A percentile compares a stretch with the other conserved stretches of the same genome.
These are phyloP conservation scores for Diplogelasinospora grovesii DNA, from an alignment of 495 filamentous ascomycete species.

Conservation along the genomic window DNA sequence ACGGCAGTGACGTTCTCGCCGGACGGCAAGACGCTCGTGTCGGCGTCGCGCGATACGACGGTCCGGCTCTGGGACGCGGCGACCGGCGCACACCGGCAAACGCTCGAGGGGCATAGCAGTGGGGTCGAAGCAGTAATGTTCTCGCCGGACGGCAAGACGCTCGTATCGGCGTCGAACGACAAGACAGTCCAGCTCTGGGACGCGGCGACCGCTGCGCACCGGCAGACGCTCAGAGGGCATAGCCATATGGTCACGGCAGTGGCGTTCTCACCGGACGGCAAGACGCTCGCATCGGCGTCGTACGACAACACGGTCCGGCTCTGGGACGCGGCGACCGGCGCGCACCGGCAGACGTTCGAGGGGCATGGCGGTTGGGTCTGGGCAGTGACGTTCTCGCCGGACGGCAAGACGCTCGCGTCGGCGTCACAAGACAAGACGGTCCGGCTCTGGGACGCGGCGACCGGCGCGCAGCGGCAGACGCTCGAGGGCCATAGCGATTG, in stretches of 20 bases:
- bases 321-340: constrained; percentile 24
- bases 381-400: constrained; percentile 31
- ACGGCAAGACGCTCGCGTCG: constrained; percentile 14
- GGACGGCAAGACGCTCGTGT: constrained; percentile 17
- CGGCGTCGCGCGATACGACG: constrained; percentile 22
- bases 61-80: constrained; percentile 29
- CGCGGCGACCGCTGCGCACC: not conserved
- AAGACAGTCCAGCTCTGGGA: constrained; percentile 5
- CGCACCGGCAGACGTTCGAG: not conserved
- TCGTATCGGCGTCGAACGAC: constrained; percentile 13
- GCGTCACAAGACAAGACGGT: constrained; percentile 14
- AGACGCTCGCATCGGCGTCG: constrained; percentile 24
- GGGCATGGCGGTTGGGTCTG: constrained; percentile 17
- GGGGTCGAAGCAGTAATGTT: constrained; percentile 25
- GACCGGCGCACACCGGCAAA: constrained; percentile 7
- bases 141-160: constrained; percentile 26
- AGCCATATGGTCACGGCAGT: constrained; percentile 4
- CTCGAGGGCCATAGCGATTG: constrained; percentile 55
- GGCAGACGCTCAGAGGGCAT: not conserved
- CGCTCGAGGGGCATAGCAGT: constrained; percentile 13
- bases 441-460: constrained; percentile 2
- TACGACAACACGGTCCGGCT: constrained; percentile 24
- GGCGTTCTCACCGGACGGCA: constrained; percentile 10
- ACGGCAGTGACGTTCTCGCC: constrained; percentile 13
- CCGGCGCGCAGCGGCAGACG: not conserved